phyloP scores from a whole-genome alignment of 192 early-diverging fungal species.

The Diversispora eburnea region DNA sequence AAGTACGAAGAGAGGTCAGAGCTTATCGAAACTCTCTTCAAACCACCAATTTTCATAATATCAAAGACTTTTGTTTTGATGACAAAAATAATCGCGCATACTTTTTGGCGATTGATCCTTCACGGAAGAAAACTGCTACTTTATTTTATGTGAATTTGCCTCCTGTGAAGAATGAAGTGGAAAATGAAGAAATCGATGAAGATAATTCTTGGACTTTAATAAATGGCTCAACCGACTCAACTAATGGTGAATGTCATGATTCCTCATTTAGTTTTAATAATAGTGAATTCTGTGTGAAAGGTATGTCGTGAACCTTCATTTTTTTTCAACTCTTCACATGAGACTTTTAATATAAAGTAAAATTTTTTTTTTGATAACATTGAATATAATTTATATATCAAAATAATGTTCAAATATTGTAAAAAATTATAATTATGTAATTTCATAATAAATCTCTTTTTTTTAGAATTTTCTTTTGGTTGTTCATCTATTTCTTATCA shows the following conservation, averaged over 20 bases:
- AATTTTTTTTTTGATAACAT: background rate
- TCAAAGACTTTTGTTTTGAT: slow-evolving; percentile 57
- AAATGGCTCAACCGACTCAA: background rate
- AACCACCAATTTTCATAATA: slow-evolving; percentile 37
- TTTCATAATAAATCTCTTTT: too few relatives aligned
- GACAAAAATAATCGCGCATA: slow-evolving; percentile 43
- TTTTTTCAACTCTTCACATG: background rate
- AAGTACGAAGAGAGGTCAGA: slow-evolving; percentile 53
- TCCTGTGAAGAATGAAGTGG: background rate
- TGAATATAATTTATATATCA: background rate
- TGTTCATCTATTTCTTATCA: too few relatives aligned
- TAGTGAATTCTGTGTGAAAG: slow-evolving; percentile 18
- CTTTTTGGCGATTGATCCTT: slow-evolving; percentile 51
- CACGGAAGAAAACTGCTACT: slow-evolving; percentile 39
- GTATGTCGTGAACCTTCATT: background rate
- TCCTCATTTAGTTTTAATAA: background rate
- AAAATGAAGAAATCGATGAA: background rate
- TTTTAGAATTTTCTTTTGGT: too few relatives aligned
- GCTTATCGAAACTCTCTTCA: slow-evolving; percentile 46
- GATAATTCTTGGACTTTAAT: too few relatives aligned
- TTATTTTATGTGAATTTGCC: slow-evolving; percentile 43
- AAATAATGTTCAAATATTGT: too few relatives aligned
- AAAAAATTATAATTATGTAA: too few relatives aligned
- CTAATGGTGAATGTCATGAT: background rate
- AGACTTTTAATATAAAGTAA: background rate